phyloP scores from a whole-genome alignment of 2,329 filamentous ascomycete genomes.

The Fusarium brevicatenulatum region DNA sequence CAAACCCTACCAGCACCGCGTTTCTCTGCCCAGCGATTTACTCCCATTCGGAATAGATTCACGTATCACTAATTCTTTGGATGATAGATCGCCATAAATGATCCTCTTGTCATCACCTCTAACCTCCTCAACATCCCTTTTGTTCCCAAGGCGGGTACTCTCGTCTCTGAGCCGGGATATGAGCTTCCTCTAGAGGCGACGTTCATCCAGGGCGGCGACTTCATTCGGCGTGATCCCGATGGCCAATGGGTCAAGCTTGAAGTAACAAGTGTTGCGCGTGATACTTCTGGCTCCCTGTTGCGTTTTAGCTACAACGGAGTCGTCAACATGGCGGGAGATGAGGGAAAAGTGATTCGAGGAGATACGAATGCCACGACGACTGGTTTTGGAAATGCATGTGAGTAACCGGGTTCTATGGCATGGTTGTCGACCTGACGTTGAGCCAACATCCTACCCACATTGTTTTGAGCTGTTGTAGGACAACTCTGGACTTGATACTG shows the following conservation, averaged over 20 bases:
- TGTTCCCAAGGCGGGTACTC: conserved; percentile 43
- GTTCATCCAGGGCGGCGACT: conserved; percentile 54
- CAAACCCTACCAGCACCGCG: background rate
- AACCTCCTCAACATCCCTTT: conserved; percentile 50
- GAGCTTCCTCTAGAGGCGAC: conserved; percentile 50
- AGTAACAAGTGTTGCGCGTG: conserved; percentile 50
- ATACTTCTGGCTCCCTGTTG: conserved; percentile 47
- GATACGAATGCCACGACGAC: conserved; percentile 51
- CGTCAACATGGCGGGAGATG: conserved; percentile 48
- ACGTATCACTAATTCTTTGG: background rate
- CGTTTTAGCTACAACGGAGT: conserved; percentile 53
- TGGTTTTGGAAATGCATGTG: conserved; percentile 53
- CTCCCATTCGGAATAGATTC: background rate
- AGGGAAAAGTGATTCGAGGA: conserved; percentile 49
- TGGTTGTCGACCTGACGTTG: background rate
- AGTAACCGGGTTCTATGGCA: conserved; percentile 26
- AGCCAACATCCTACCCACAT: background rate
- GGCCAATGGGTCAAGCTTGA: conserved; percentile 52
- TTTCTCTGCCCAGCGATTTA: background rate
- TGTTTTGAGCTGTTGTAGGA: background rate
- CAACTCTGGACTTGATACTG: background rate
- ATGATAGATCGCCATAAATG: conserved; percentile 49
- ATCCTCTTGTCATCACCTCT: conserved; percentile 46
- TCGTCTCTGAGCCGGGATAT: conserved; percentile 52
- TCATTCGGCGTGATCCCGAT: conserved; percentile 52